Evolutionary conservation across 2,329 filamentous ascomycete species (phyloP).

Genomic region (Parastagonospora nodorum): DNA sequence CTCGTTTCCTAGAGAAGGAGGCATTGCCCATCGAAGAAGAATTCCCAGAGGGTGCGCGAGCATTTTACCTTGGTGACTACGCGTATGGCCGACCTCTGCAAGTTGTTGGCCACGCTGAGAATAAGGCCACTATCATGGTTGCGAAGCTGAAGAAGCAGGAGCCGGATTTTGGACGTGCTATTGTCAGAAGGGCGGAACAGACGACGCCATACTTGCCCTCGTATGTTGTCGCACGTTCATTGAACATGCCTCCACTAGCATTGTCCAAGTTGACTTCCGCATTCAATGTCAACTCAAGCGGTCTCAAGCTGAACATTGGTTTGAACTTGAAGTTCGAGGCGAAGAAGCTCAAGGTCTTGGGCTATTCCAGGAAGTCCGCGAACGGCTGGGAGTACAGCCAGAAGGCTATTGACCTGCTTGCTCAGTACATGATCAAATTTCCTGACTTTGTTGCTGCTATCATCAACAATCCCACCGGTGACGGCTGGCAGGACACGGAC

Average conservation of each 20-base stretch:
- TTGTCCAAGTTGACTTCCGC: conserved; percentile 96
- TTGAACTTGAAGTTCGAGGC: conserved; percentile 97
- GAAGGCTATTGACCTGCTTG: conserved; percentile 78
- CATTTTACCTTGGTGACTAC: conserved; percentile 93
- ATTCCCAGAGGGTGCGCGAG: conserved; percentile 79
- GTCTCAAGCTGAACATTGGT: conserved; percentile 84
- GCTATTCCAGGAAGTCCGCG: conserved; percentile 85
- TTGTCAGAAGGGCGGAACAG: conserved; percentile 73
- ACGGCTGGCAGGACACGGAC: conserved; percentile 81
- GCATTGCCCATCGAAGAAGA: conserved; percentile 91
- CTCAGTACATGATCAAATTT: conserved; percentile 90
- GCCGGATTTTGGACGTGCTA: conserved; percentile 76
- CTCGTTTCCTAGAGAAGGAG: conserved; percentile 87
- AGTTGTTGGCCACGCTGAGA: conserved; percentile 72
- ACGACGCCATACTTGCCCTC: conserved; percentile 81
- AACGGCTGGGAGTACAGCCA: conserved; percentile 96
- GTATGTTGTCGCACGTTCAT: conserved; percentile 81
- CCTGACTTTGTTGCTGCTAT: conserved; percentile 94
- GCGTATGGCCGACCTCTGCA: conserved; percentile 91
- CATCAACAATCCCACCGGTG: conserved; percentile 81
- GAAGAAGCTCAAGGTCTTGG: conserved; percentile 92
- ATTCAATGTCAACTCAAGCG: conserved; percentile 82
- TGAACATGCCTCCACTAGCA: conserved; percentile 82
- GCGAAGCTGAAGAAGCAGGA: conserved; percentile 74
- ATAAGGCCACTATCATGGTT: conserved; percentile 81